Conservation (phyloP, 805 yeast species). For the Blastobotrys parvus region DNA sequence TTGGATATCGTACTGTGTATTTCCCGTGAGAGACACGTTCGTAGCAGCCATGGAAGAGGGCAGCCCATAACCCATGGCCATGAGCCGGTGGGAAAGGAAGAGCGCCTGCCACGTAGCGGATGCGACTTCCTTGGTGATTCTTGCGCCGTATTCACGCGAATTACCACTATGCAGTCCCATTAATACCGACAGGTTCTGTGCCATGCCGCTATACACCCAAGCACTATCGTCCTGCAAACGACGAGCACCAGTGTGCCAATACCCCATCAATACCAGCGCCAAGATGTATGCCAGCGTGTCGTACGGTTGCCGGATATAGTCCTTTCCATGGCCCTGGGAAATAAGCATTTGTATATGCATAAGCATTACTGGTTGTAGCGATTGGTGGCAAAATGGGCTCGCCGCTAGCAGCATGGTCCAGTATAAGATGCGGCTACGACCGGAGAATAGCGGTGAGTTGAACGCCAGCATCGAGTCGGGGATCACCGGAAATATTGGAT, state of each 20-base stretch:
- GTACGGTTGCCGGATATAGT: background rate
- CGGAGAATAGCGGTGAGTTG: background rate
- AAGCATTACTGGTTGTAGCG: constrained; percentile 2
- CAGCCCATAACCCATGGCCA: constrained; percentile 5
- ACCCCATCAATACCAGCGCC: constrained; percentile 1
- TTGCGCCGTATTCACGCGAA: background rate
- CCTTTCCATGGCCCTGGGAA: background rate
- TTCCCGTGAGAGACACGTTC: background rate
- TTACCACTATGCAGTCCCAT: constrained; percentile 4
- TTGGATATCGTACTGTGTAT: background rate
- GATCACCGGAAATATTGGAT: constrained; percentile 9
- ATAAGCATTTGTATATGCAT: constrained; percentile 2
- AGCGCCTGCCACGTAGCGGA: constrained; percentile 3
- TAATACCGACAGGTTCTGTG: constrained; percentile 4
- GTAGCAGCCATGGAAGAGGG: constrained; percentile 4
- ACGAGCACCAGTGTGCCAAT: constrained; percentile 4
- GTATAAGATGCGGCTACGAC: constrained; percentile 3
- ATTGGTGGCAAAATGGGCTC: background rate
- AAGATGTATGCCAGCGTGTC: constrained; percentile 1
- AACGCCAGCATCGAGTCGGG: background rate
- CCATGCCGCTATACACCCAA: constrained; percentile 4
- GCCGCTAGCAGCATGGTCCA: constrained; percentile 9
- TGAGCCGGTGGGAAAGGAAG: constrained; percentile 1
- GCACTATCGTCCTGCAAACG: constrained; percentile 4
- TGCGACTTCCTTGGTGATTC: background rate